Evolutionary conservation across 805 yeast species (phyloP), one percentile per base, ranked within the genome.

Genomic region (Metschnikowia lunata): DNA sequence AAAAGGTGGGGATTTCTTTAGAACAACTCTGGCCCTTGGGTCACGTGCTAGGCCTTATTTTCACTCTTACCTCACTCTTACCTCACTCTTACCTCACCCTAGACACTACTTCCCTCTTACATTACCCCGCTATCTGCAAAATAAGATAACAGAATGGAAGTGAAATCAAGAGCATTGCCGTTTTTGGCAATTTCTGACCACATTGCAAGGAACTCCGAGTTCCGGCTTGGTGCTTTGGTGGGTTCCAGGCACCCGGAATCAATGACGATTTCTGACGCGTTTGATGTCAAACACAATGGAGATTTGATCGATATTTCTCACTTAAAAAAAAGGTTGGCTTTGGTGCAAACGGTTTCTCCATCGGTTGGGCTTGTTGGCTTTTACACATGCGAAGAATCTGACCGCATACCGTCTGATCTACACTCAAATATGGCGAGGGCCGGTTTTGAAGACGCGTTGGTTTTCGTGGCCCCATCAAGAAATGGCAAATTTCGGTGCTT

Each of bases 141-240:
- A 3, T 5, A 18, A 18, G 23, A 18, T 18, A 18, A 31, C 5
- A 23, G 10, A n/a, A 43, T 43, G 42, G 42, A 37, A 7, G 33
- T 43, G 28, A 43, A 34, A n/a, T 28, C 42, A 7, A 59, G 62
- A 36, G 54, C 72, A 1, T 52, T 65, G 28, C 60, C 62, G 6
- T 49, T 68, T 18, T 55, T 66, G 37, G 59, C 61, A 28, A 53
- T 66, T 2, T 54, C 67, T 4, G 71, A 66, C 52, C 63, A 58
- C 30, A 40, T 56, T 4, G 48, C 64, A 9, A 53, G 72, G 33
- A 44, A 50, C 3, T 42, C 50, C 8, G 31, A 41, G 2, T 48
- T 44, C 30, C 40, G 39, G 2, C 51, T 57, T 45, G 74, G 74
- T 0, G 54, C 66, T 3, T 44, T 69, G 15, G 43, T 66, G 12